phyloP scores from a whole-genome alignment of 1,139 yeast species.

The Kurtzmaniella quercitrusa region DNA sequence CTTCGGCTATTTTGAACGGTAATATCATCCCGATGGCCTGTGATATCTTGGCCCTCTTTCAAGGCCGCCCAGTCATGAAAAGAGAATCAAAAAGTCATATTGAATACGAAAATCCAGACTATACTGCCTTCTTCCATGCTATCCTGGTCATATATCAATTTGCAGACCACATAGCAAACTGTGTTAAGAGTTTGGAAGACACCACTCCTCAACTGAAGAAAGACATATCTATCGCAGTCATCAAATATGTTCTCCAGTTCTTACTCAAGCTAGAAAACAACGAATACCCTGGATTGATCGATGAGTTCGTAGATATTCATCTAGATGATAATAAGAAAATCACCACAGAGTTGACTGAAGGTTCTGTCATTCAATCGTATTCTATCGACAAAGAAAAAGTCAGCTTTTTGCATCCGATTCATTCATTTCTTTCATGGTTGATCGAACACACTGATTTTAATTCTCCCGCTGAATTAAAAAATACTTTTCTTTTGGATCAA shows the following conservation, averaged over 20 bases:
- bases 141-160: constrained; percentile 66
- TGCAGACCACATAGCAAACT: constrained; percentile 54
- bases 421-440: constrained; percentile 68
- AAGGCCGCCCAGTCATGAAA: constrained; percentile 71
- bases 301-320: constrained; percentile 28
- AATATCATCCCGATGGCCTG: constrained; percentile 48
- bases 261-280: constrained; percentile 28
- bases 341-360: constrained; percentile 19
- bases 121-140: constrained; percentile 77
- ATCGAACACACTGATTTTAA: constrained; percentile 48
- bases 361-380: constrained; percentile 19
- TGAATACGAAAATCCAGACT: constrained; percentile 85
- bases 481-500: constrained; percentile 13
- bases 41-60: constrained; percentile 67
- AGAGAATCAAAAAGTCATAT: constrained; percentile 82
- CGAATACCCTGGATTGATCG: constrained; percentile 24
- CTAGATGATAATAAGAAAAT: constrained; percentile 11
- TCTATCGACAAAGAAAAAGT: constrained; percentile 41
- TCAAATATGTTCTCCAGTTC: constrained; percentile 27
- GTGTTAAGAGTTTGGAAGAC: constrained; percentile 30
- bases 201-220: constrained; percentile 13
- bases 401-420: constrained; percentile 78
- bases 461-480: constrained; percentile 16
- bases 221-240: constrained; percentile 24
- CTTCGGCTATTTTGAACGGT: constrained; percentile 30